These are phyloP conservation scores for Scheffersomyces lignicola DNA, from an alignment of 1,139 yeast genomes.

Conservation along the genomic window DNA sequence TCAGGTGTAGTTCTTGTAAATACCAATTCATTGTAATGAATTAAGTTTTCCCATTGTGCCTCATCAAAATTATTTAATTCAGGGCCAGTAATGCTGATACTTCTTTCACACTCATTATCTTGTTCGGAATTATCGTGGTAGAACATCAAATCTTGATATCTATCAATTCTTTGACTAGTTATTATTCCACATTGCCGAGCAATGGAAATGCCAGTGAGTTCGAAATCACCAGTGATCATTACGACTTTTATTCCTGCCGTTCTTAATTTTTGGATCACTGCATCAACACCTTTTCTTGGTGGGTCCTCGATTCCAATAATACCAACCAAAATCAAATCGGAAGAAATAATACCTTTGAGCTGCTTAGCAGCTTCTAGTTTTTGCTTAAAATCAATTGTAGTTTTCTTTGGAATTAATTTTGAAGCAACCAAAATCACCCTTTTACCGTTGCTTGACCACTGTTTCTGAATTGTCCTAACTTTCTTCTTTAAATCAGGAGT, in stretches of 20 bases:
- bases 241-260: slow-evolving; percentile 51
- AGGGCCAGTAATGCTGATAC: slow-evolving; percentile 39
- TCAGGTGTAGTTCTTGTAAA: slow-evolving; percentile 58
- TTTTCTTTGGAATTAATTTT: slow-evolving; percentile 19
- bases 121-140: slow-evolving; percentile 7
- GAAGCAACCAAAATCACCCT: slow-evolving; percentile 46
- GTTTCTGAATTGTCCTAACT: slow-evolving; percentile 28
- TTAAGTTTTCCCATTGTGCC: slow-evolving; percentile 41
- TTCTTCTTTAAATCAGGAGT: slow-evolving; percentile 14
- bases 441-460: slow-evolving; percentile 45
- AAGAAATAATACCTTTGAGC: slow-evolving; percentile 14
- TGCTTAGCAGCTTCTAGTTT: slow-evolving; percentile 15
- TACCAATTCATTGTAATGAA: slow-evolving; percentile 43
- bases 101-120: slow-evolving; percentile 2
- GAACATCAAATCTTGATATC: slow-evolving; percentile 19
- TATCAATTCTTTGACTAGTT: slow-evolving; percentile 27
- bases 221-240: slow-evolving; percentile 59
- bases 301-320: slow-evolving; percentile 54
- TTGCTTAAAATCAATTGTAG: slow-evolving; percentile 9
- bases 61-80: slow-evolving; percentile 37
- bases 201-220: slow-evolving; percentile 53
- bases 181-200: slow-evolving; percentile 49
- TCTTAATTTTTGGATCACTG: slow-evolving; percentile 37
- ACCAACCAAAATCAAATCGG: slow-evolving; percentile 35
- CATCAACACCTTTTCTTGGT: slow-evolving; percentile 45